Percentiles rank a stretch among this genome's conserved stretches.
These are phyloP conservation scores for Talaromyces sp. DNA, from an alignment of 2,329 filamentous ascomycete genomes.

Conservation along the genomic window DNA sequence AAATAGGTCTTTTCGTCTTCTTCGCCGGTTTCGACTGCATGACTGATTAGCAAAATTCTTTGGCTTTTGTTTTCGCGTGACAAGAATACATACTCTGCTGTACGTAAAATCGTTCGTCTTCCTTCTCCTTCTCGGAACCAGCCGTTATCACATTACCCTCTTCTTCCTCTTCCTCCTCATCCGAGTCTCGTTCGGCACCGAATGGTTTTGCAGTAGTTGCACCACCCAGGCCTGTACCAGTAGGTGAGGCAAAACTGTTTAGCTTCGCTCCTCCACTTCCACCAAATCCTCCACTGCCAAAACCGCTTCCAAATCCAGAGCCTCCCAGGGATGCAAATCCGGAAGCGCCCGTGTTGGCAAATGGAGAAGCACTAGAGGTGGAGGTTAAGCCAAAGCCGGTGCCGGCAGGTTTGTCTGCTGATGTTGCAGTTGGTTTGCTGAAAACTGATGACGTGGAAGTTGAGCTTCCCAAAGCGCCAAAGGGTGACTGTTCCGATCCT, in stretches of 20 bases:
- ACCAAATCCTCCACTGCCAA: slow-evolving; percentile 44
- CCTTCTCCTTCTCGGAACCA: slow-evolving; percentile 47
- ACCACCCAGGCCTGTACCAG: slow-evolving; percentile 41
- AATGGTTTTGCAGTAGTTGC: slow-evolving; percentile 57
- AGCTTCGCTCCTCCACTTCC: slow-evolving; percentile 47
- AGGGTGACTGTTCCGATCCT: slow-evolving; percentile 57
- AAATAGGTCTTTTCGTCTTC: slow-evolving; percentile 72
- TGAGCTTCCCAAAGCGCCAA: slow-evolving; percentile 51
- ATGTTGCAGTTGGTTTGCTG: slow-evolving; percentile 23
- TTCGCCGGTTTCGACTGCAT: slow-evolving; percentile 76
- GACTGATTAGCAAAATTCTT: slow-evolving; percentile 23
- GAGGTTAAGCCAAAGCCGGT: slow-evolving; percentile 29
- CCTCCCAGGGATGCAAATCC: slow-evolving; percentile 37
- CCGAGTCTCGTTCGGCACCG: slow-evolving; percentile 59
- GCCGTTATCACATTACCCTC: slow-evolving; percentile 46
- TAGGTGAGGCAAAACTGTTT: slow-evolving; percentile 64
- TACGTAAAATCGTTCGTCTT: slow-evolving; percentile 45
- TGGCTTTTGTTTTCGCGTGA: not conserved
- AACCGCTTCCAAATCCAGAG: slow-evolving; percentile 31
- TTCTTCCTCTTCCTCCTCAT: slow-evolving; percentile 44
- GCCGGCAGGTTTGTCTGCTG: slow-evolving; percentile 18
- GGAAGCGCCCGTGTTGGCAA: slow-evolving; percentile 28
- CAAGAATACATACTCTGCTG: slow-evolving; percentile 59
- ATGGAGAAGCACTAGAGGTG: slow-evolving; percentile 24
- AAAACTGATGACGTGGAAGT: slow-evolving; percentile 38